Conservation (phyloP, 306 rosid genomes). For the Prunus fruticosa region DNA sequence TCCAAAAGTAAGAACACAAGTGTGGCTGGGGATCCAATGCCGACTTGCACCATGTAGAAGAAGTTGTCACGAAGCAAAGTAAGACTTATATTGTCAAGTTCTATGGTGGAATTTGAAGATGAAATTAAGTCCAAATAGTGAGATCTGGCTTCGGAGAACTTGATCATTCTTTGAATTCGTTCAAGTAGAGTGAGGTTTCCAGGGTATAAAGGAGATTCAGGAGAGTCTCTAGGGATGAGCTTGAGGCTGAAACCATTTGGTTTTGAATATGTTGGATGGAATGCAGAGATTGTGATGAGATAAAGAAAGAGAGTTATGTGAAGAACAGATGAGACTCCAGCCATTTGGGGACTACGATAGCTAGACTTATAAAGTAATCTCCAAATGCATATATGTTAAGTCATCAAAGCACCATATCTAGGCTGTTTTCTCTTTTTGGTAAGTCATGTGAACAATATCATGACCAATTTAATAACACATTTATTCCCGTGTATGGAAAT, state of each 20-base stretch:
- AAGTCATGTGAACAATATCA: background rate
- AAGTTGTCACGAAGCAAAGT: background rate
- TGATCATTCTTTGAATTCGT: conserved; percentile 6
- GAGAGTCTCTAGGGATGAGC: conserved; percentile 22
- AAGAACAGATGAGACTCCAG: background rate
- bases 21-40: background rate
- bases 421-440: background rate
- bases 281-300: background rate
- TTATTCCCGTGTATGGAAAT: too few relatives aligned
- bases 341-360: background rate
- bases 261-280: background rate
- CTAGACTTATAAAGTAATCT: background rate
- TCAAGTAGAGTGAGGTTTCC: conserved; percentile 18
- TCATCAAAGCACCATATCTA: too few relatives aligned
- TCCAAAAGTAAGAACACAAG: conserved; percentile 1
- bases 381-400: background rate
- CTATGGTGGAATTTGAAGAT: background rate
- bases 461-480: background rate
- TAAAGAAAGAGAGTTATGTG: background rate
- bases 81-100: background rate
- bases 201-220: conserved; percentile 17
- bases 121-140: background rate
- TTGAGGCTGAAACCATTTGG: conserved; percentile 13
- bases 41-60: background rate
- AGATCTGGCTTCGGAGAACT: background rate